Base-by-base conservation (phyloP, 306 rosid species). In the Lathyrus aphaca region DNA sequence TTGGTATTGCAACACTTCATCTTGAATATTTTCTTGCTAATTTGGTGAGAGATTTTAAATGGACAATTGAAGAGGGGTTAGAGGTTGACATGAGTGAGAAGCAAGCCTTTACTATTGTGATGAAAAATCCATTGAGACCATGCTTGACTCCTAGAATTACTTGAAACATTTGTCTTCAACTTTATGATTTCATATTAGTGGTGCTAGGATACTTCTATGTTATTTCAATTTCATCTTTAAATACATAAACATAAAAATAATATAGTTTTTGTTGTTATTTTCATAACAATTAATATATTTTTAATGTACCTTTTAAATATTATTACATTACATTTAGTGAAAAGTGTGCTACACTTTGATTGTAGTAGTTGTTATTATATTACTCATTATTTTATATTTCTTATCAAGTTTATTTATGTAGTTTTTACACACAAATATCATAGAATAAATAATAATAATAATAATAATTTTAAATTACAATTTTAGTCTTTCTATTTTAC, bases 21-120 rank as follows among this genome's bases (percentile, higher is more conserved):
- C 62, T 86, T 53, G 80, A 80, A 45, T 86, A 74, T 16, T 72
- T 86, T 76, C 71, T 86, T 71, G 87, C 87, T 0, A 86, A 86
- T 76, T 46, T 86, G 61, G 76, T 86, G 0, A 77, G 87, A 32
- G 82, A 76, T 57, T 86, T 80, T 32, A 66, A 78, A 48, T 83
- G 85, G 86, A 59, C 60, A 9, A 48, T 74, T 27, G 64, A 74
- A 42, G 80, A 80, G 49, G 85, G 86, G 21, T 68, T 73, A 64
- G 87, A 81, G 9, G 84, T 86, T 59, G 90, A 86, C 16, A 15
- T 86, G 83, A 80, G 58, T 37, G 87, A 80, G 66, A 83, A 75
- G 39, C 74, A 83, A 7, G 76, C 64, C 2, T 86, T 86, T 50
- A 86, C 90, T 27, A 37, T 83, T 64, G 87, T 72, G 0, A 82